Conservation (phyloP, 2,329 filamentous ascomycete species). For the Achaetomium macrosporum region DNA sequence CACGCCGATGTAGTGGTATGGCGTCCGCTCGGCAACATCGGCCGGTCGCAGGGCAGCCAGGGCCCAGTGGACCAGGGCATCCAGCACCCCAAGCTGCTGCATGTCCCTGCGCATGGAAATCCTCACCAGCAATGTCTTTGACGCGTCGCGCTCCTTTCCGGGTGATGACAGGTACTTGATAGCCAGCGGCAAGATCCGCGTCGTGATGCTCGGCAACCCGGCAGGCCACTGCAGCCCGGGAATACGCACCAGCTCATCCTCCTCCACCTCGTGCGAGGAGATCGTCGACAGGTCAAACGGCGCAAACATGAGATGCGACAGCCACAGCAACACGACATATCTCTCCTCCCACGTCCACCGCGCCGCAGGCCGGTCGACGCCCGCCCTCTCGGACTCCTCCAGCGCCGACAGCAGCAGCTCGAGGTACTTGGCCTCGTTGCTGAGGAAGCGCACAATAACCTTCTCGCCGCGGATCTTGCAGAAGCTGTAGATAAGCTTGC, state of each 20-base stretch:
- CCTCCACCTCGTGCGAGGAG: constrained; percentile 54
- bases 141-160: constrained; percentile 84
- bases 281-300: constrained; percentile 89
- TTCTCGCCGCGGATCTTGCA: constrained; percentile 95
- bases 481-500: constrained; percentile 76
- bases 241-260: constrained; percentile 38
- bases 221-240: constrained; percentile 50
- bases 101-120: constrained; percentile 83
- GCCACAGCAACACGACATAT: constrained; percentile 83
- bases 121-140: constrained; percentile 74
- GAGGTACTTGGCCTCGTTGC: constrained; percentile 80
- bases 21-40: constrained; percentile 39
- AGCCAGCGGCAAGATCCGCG: constrained; percentile 64
- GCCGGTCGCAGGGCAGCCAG: constrained; percentile 51
- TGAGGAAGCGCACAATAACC: constrained; percentile 83
- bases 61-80: constrained; percentile 65
- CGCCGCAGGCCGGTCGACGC: background rate
- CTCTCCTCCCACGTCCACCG: constrained; percentile 76
- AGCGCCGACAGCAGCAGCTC: constrained; percentile 73
- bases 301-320: constrained; percentile 73
- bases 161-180: constrained; percentile 65
- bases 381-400: constrained; percentile 48
- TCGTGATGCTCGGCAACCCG: constrained; percentile 62
- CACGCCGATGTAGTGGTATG: constrained; percentile 73
- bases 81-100: constrained; percentile 67